Percentiles rank a stretch among this genome's conserved stretches.
Conservation (phyloP, 164 flowering plant species). For the Annona cherimola region DNA sequence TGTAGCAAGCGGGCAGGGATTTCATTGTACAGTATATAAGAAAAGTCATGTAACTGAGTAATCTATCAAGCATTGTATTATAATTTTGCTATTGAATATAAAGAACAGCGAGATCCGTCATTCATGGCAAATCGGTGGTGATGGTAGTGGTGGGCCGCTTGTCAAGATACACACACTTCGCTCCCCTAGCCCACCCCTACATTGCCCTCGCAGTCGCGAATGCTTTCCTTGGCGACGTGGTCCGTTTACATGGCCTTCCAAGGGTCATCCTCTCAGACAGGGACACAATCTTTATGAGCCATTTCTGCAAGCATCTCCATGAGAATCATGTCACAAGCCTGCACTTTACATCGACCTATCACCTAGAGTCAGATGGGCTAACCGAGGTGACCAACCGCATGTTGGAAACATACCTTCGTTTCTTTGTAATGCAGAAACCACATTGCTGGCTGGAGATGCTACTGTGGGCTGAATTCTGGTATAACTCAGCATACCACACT, state of each 20-base stretch:
- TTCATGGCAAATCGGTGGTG: background rate
- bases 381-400: conserved; percentile 2
- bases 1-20: no score
- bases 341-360: background rate
- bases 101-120: no score
- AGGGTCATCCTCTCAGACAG: background rate
- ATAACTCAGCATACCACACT: conserved; percentile 1
- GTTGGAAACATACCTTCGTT: conserved; percentile 3
- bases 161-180: background rate
- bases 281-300: background rate
- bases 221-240: no score
- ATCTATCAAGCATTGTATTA: no score
- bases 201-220: background rate
- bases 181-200: background rate
- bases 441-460: conserved; percentile 9
- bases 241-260: no score
- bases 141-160: conserved; percentile 1
- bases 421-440: conserved; percentile 9
- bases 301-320: background rate
- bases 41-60: no score
- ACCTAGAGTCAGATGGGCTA: conserved; percentile 6
- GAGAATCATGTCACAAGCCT: background rate
- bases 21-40: no score
- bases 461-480: conserved; percentile 3
- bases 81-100: no score